Evolutionary conservation across 768 basidiomycete species (phyloP).

Genomic region (Leccinum longicurvipes): DNA sequence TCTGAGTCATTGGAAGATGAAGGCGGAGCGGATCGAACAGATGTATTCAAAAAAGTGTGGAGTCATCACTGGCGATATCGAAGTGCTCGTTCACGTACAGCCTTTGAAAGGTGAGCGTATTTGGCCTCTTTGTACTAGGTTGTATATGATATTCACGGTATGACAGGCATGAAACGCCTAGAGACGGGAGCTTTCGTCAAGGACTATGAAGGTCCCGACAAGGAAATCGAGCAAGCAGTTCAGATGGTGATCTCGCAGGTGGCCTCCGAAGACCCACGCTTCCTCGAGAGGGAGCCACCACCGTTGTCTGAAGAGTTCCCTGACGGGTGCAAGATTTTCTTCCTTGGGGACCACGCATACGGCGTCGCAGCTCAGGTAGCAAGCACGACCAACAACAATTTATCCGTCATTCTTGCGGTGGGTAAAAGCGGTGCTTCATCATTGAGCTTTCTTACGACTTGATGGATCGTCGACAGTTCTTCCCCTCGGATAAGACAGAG

Average conservation of each 20-base stretch:
- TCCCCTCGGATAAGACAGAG: constrained; percentile 78
- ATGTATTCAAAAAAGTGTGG: constrained; percentile 87
- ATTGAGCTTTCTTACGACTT: neutral
- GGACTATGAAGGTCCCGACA: constrained; percentile 83
- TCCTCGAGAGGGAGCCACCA: constrained; percentile 76
- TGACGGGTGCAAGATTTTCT: constrained; percentile 87
- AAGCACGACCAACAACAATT: constrained; percentile 58
- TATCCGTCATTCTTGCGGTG: constrained; percentile 89
- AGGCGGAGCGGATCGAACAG: constrained; percentile 78
- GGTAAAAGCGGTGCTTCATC: constrained; percentile 13
- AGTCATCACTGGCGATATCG: constrained; percentile 77
- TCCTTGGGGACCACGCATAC: constrained; percentile 92
- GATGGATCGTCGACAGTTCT: constrained; percentile 54
- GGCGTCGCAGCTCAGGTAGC: constrained; percentile 93
- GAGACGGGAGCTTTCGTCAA: constrained; percentile 92
- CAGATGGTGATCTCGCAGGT: constrained; percentile 84
- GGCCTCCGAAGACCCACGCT: constrained; percentile 85
- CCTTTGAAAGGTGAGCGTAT: constrained; percentile 75
- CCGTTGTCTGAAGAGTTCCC: constrained; percentile 88
- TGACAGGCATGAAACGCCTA: constrained; percentile 78
- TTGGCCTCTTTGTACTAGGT: neutral
- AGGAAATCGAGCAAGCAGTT: constrained; percentile 81
- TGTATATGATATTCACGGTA: neutral
- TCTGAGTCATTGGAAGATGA: constrained; percentile 72
- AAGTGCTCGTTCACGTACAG: constrained; percentile 81